phyloP scores from a whole-genome alignment of 2,329 filamentous ascomycete species.

The Cadophora luteo-olivacea region DNA sequence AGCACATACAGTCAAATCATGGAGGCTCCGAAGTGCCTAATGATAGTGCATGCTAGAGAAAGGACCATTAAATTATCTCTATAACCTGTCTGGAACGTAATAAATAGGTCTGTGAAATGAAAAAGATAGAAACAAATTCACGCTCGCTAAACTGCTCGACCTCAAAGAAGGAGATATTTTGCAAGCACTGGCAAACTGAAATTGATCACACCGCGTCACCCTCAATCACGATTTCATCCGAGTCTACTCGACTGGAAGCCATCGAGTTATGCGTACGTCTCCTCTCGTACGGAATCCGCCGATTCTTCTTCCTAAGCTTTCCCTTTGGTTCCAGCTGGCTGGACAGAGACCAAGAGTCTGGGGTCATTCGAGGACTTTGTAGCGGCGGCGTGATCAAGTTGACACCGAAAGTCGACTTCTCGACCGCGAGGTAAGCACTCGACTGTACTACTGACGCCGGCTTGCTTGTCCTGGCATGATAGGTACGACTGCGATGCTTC shows the following conservation, averaged over 20 bases:
- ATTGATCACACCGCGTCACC: too few relatives aligned
- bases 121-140: too few relatives aligned
- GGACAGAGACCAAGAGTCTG: background rate
- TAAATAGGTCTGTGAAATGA: too few relatives aligned
- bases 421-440: background rate
- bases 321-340: background rate
- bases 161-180: too few relatives aligned
- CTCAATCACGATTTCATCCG: background rate
- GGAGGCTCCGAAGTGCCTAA: too few relatives aligned
- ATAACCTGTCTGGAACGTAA: too few relatives aligned
- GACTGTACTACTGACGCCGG: background rate
- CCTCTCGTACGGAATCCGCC: background rate
- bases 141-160: too few relatives aligned
- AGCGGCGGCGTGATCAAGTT: background rate
- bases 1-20: too few relatives aligned
- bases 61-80: too few relatives aligned
- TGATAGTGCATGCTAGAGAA: too few relatives aligned
- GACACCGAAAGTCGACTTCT: background rate
- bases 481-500: conserved; percentile 28
- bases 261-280: background rate
- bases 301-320: background rate
- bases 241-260: background rate
- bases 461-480: background rate
- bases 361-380: background rate
- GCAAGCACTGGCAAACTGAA: too few relatives aligned